Evolutionary conservation across 108 stramenopile species (phyloP), one percentile per base, ranked within the genome.

Genomic region (Nitzschia inconspicua): DNA sequence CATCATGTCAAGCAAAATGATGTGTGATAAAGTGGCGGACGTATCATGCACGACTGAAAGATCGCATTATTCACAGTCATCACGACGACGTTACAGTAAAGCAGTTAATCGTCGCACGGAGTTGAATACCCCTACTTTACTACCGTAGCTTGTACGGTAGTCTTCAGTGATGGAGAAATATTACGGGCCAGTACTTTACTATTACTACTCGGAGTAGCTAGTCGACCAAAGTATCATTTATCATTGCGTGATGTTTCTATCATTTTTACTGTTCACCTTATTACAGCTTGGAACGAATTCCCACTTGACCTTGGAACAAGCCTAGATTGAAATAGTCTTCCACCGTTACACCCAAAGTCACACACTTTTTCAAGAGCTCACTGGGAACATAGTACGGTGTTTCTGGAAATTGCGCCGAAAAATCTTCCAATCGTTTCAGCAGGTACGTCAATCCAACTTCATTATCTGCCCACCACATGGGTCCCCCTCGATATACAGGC

Each of bases 381-480:
- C 83, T 83, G 2, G 94, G 94, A 18, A 51, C 30, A 59, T 73
- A 91, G 40, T 89, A 90, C 16, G 85, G 84, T 22, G 81, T 88
- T 13, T 75, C 72, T 20, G 89, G 89, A 70, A 80, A 83, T 50
- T 70, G 47, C 32, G 40, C 46, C 52, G 78, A 65, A 28, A 88
- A 70, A 22, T 68, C 42, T 53, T 78, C 60, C 18, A 92, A 68
- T 42, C 63, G 72, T 41, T 42, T 28, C 43, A 91, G 61, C 27
- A 92, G 35, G 28, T 64, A 28, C 8, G 65, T 58, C 22, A 95
- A 75, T 26, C 91, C 91, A 48, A 88, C 78, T 28, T 89, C 75
- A 54, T 91, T 78, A 60, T 92, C 94, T 22, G 91, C 91, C 91
- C 89, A 91, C 61, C 75, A 89, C 89, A 94, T 94, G n/a, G 93